These are phyloP conservation scores for Globisporangium irregulare DNA, from an alignment of 352 stramenopile species.

Conservation along the genomic window DNA sequence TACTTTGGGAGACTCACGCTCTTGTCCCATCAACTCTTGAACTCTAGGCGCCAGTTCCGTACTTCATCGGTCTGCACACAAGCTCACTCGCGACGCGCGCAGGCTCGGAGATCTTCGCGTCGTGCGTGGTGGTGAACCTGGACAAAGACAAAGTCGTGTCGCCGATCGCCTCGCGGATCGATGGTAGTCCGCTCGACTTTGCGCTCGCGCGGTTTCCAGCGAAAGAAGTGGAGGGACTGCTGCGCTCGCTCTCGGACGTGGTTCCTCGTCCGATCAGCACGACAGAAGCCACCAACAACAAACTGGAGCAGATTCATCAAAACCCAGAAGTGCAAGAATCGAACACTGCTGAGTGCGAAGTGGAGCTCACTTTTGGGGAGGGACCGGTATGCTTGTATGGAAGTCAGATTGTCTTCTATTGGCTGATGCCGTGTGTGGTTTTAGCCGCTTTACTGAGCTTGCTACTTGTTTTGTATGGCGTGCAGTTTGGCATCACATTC, in stretches of 20 bases:
- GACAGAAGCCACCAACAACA: background rate
- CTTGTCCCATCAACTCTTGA: background rate
- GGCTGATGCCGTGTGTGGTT: no score
- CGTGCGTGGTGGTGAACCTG: conserved; percentile 79
- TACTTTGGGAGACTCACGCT: background rate
- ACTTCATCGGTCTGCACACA: conserved; percentile 84
- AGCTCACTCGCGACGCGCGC: conserved; percentile 73
- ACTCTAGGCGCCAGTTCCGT: conserved; percentile 68
- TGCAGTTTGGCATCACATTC: conserved; percentile 74
- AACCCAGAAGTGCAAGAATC: background rate
- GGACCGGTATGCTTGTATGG: conserved; percentile 43
- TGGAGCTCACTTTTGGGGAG: conserved; percentile 67
- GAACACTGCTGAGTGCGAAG: conserved; percentile 28
- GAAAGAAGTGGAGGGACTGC: conserved; percentile 39
- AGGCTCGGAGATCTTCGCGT: conserved; percentile 72
- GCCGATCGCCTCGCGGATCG: conserved; percentile 53
- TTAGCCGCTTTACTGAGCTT: no score
- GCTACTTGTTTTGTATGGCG: background rate
- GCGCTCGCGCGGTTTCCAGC: conserved; percentile 43
- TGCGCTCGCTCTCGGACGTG: conserved; percentile 31
- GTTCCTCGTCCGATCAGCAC: conserved; percentile 40
- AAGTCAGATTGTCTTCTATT: background rate
- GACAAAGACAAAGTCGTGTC: conserved; percentile 84
- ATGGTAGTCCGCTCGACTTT: conserved; percentile 56
- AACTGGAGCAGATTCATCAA: background rate